These are phyloP conservation scores for Cystoderma amianthinum DNA, from an alignment of 768 basidiomycete genomes.

Conservation along the genomic window DNA sequence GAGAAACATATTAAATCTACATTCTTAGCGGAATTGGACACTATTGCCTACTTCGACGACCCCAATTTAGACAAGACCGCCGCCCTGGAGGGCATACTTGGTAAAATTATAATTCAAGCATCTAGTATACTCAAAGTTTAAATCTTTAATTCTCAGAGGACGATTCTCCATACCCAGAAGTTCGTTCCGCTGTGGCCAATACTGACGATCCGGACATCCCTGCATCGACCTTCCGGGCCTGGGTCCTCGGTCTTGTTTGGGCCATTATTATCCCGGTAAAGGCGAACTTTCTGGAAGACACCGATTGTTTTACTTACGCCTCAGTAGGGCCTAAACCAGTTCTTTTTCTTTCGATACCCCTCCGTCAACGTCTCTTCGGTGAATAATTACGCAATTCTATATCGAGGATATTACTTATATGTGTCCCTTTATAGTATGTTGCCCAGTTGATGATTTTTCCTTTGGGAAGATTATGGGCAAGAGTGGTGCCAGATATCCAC, in stretches of 20 bases:
- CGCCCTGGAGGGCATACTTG: constrained; percentile 33
- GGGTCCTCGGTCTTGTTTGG: constrained; percentile 68
- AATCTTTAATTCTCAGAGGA: constrained; percentile 30
- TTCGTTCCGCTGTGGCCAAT: constrained; percentile 62
- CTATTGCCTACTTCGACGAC: constrained; percentile 42
- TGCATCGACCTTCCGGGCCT: constrained; percentile 57
- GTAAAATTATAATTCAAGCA: constrained; percentile 29
- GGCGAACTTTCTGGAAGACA: background rate
- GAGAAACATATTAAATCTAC: background rate
- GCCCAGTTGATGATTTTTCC: constrained; percentile 69
- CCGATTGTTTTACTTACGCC: background rate
- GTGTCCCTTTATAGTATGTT: constrained; percentile 34
- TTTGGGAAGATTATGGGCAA: constrained; percentile 52
- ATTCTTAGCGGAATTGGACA: constrained; percentile 15
- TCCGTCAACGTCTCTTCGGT: constrained; percentile 52
- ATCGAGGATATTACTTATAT: background rate
- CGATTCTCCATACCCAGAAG: constrained; percentile 70
- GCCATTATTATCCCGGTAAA: constrained; percentile 53
- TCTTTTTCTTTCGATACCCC: constrained; percentile 75
- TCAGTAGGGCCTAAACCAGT: constrained; percentile 54
- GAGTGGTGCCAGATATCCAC: constrained; percentile 41
- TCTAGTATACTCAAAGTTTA: constrained; percentile 4
- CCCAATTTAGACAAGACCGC: constrained; percentile 46
- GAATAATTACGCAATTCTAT: constrained; percentile 8
- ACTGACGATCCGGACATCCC: constrained; percentile 64